Evolutionary conservation across 2,329 filamentous ascomycete species (phyloP).

Genomic region (Pestalotiopsis sp.): DNA sequence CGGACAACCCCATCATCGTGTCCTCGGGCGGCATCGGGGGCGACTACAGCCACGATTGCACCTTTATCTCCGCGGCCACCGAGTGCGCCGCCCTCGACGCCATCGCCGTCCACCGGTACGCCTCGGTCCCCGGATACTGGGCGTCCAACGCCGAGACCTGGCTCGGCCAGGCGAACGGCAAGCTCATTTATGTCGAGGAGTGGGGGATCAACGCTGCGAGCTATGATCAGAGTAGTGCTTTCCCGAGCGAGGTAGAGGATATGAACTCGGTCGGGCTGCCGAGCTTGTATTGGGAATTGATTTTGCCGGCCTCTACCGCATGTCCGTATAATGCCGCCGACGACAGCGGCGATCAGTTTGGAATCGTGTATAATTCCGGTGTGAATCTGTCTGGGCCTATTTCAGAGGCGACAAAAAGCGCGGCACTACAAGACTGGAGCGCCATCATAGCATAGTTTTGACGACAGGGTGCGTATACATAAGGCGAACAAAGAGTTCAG

Average conservation of each 20-base stretch:
- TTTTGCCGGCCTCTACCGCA: conserved; percentile 20
- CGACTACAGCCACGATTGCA: conserved; percentile 33
- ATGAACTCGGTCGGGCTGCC: conserved; percentile 33
- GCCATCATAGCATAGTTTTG: background rate
- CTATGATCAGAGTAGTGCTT: conserved; percentile 33
- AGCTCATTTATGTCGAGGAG: conserved; percentile 34
- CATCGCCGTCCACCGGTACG: conserved; percentile 31
- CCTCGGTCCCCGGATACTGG: conserved; percentile 29
- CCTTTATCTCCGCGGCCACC: conserved; percentile 28
- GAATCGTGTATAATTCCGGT: conserved; percentile 23
- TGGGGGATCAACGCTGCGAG: conserved; percentile 49
- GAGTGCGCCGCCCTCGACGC: conserved; percentile 30
- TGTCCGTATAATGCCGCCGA: conserved; percentile 25
- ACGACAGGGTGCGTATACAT: no score
- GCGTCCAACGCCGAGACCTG: conserved; percentile 24
- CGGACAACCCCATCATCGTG: conserved; percentile 30
- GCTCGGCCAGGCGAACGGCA: conserved; percentile 26
- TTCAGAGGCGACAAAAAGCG: conserved; percentile 19
- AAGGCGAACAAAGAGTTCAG: no score
- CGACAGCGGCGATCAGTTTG: conserved; percentile 25
- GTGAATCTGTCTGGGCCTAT: conserved; percentile 21
- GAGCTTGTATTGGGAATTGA: conserved; percentile 36
- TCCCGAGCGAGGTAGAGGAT: conserved; percentile 28
- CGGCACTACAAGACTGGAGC: conserved; percentile 21
- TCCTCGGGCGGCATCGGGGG: conserved; percentile 34